These are phyloP conservation scores for Suillus bovinus DNA, from an alignment of 768 basidiomycete genomes.

Conservation along the genomic window DNA sequence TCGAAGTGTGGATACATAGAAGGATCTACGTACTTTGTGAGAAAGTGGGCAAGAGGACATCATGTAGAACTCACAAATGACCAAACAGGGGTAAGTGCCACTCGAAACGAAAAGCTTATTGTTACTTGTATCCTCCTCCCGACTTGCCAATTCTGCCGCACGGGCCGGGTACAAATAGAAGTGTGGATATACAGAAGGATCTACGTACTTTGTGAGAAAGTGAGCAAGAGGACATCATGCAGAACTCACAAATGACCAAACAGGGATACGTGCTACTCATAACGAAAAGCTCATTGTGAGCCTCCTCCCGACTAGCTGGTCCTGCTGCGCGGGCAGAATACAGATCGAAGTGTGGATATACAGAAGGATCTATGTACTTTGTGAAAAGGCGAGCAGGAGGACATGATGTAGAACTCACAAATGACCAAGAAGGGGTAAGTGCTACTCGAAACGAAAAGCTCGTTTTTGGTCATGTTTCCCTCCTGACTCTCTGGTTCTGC, in stretches of 20 bases:
- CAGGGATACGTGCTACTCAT: not conserved
- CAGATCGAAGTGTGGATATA: slow-evolving; percentile 33
- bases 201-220: slow-evolving; percentile 23
- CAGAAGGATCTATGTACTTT: slow-evolving; percentile 37
- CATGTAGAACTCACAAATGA: not conserved
- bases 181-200: slow-evolving; percentile 39
- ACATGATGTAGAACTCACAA: not conserved
- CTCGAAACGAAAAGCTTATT: not conserved
- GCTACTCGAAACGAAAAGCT: not conserved
- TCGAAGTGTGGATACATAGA: slow-evolving; percentile 35
- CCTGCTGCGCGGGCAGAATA: slow-evolving; percentile 19
- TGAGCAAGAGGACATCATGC: not conserved
- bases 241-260: not conserved
- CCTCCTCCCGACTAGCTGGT: not conserved
- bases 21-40: slow-evolving; percentile 35
- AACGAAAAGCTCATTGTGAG: not conserved
- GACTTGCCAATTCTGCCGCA: not conserved
- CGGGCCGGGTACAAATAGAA: slow-evolving; percentile 30
- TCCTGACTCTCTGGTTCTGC: not conserved
- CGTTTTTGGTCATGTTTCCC: not conserved
- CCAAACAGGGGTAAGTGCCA: not conserved
- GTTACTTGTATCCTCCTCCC: not conserved
- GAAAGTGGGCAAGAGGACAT: not conserved
- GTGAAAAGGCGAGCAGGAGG: not conserved
- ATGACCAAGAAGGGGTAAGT: not conserved